Base-by-base conservation (phyloP, 2,329 filamentous ascomycete species). In the Hysterium pulicare region DNA sequence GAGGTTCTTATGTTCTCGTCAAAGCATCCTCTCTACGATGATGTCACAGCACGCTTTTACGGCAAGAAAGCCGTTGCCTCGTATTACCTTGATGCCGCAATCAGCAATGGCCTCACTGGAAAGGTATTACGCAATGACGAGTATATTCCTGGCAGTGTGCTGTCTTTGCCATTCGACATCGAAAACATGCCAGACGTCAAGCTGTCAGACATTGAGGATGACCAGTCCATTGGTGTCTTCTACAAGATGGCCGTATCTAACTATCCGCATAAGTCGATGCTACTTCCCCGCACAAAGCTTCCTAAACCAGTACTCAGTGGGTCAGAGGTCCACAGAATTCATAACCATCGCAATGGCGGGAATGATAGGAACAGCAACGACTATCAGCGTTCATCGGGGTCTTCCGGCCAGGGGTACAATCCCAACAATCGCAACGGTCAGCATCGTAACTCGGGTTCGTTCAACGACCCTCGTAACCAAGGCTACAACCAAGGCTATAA, bases 1-100 rank as follows among this genome's bases (percentile, higher is more conserved):
- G 90, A 96, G 45, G 85, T 87, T 1, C 73, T 98, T 11, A 74
- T 97, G 31, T 75, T 98, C 40, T 94, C 89, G 1, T 90, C 95
- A 49, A 79, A 79, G 33, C 87, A 96, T 58, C 80, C 86, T 21
- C 74, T 98, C 1, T 97, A 97, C 61, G 82, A 94, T 48, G 86
- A 94, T 38, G 79, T 97, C 39, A 84, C 85, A 17, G 78, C 77
- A 24, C 86, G 86, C 42, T 95, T 98, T 64, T 98, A 96, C 67
- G 91, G 89, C 16, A 97, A 96, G 71, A 89, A 89, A 54, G 82
- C 89, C 51, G 83, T 78, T 2, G 69, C 78, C 0, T 81, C 81
- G 49, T 80, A 87, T 61, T 83, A 82, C 53, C 75, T 98, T 35
- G 84, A 95, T 53, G 81, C 88, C 26, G 78, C 79, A 40, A 74